A percentile compares a stretch with the other conserved stretches of the same genome.
These are phyloP conservation scores for Rusavskia elegans DNA, from an alignment of 495 filamentous ascomycete genomes.

Conservation along the genomic window DNA sequence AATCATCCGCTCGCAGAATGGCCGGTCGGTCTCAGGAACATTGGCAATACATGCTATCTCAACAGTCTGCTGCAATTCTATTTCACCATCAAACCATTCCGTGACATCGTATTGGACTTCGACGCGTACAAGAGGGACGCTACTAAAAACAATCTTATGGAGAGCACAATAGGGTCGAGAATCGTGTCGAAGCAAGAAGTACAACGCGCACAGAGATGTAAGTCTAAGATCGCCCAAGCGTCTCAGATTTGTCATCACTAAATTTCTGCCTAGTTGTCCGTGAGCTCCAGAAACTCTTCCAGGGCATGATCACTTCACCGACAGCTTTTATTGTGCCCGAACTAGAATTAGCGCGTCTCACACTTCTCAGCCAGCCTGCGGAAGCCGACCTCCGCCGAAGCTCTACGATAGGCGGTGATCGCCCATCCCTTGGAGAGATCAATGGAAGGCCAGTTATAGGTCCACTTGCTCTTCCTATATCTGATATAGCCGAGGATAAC, in stretches of 20 bases:
- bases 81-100: slow-evolving; percentile 70
- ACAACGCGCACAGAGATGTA: slow-evolving; percentile 54
- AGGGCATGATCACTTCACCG: slow-evolving; percentile 45
- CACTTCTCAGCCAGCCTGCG: slow-evolving; percentile 46
- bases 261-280: slow-evolving; percentile 36
- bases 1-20: slow-evolving; percentile 28
- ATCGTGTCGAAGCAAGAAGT: slow-evolving; percentile 45
- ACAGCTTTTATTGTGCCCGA: slow-evolving; percentile 45
- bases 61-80: slow-evolving; percentile 95
- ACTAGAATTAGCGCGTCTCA: slow-evolving; percentile 67
- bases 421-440: slow-evolving; percentile 33
- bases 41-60: slow-evolving; percentile 94
- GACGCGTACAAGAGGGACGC: slow-evolving; percentile 50
- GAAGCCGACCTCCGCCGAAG: slow-evolving; percentile 40
- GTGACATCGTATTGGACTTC: slow-evolving; percentile 62
- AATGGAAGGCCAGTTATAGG: slow-evolving; percentile 34
- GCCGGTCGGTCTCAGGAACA: slow-evolving; percentile 78
- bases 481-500: slow-evolving; percentile 11
- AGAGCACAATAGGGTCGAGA: slow-evolving; percentile 50
- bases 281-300: slow-evolving; percentile 60
- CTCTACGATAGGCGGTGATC: slow-evolving; percentile 31
- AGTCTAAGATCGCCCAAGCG: slow-evolving; percentile 16
- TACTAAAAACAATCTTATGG: slow-evolving; percentile 38
- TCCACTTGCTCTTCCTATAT: slow-evolving; percentile 22
- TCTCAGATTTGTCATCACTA: background rate